Percentiles rank a stretch among this genome's conserved stretches.
Evolutionary conservation across 139 green algal species (phyloP).

Genomic region (Coelastrella sp.): DNA sequence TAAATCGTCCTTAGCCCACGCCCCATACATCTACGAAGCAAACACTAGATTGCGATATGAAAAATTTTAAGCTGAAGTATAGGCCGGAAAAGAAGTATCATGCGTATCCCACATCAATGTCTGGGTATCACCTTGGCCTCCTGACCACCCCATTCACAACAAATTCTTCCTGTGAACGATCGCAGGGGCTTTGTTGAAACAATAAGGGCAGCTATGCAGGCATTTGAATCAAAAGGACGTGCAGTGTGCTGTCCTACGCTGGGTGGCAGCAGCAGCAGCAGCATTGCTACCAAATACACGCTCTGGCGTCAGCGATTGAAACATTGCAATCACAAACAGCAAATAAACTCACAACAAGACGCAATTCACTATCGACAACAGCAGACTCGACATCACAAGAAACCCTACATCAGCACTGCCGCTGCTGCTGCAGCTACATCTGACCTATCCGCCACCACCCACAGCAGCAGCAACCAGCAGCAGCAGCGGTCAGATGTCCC

Average conservation of each 20-base stretch:
- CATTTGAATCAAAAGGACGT: not conserved
- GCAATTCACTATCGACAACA: not conserved
- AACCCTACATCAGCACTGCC: not conserved
- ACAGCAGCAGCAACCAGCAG: not conserved
- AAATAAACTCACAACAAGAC: no score
- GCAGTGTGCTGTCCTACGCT: no score
- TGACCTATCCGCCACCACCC: not conserved
- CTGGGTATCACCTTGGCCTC: no score
- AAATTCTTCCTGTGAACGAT: no score
- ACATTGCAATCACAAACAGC: no score
- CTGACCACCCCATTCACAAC: no score
- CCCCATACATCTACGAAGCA: not conserved
- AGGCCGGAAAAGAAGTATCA: no score
- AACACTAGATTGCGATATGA: not conserved
- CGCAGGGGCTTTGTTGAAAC: not conserved
- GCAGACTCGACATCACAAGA: not conserved
- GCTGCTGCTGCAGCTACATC: not conserved
- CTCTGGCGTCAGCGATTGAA: not conserved
- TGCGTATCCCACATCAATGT: no score
- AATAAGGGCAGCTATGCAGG: not conserved
- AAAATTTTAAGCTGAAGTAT: not conserved
- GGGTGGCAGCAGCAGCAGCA: conserved; percentile 3
- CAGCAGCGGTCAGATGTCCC: conserved; percentile 24
- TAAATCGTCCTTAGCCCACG: not conserved
- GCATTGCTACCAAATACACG: not conserved